phyloP scores from a whole-genome alignment of 179 eudicot genomes.

The Spinacia oleracea region DNA sequence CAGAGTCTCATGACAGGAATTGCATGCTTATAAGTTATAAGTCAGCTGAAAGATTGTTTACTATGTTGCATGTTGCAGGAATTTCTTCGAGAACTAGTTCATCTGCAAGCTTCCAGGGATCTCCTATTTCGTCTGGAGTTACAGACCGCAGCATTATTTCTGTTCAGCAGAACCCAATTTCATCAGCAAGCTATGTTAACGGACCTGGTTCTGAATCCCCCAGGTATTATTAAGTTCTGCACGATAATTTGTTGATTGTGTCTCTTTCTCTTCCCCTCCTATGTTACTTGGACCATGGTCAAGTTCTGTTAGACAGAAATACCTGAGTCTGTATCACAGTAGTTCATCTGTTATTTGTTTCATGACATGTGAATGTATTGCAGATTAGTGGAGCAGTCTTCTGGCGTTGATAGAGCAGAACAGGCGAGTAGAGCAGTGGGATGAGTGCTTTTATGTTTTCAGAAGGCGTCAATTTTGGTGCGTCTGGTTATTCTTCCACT shows the following conservation, averaged over 20 bases:
- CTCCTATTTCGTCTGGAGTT: constrained; percentile 50
- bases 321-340: background rate
- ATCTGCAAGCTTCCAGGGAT: constrained; percentile 35
- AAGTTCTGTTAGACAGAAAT: background rate
- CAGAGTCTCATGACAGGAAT: background rate
- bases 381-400: constrained; percentile 26
- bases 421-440: constrained; percentile 26
- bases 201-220: constrained; percentile 23
- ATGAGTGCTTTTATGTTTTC: constrained; percentile 16
- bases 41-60: background rate
- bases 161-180: constrained; percentile 36
- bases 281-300: background rate
- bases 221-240: constrained; percentile 27
- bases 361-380: background rate
- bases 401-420: constrained; percentile 22
- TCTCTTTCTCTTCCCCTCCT: background rate
- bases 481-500: constrained; percentile 14
- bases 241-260: background rate
- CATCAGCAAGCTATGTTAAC: constrained; percentile 31
- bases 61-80: constrained; percentile 44
- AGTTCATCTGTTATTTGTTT: background rate
- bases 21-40: background rate
- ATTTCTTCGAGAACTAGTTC: constrained; percentile 43
- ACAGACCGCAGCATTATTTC: constrained; percentile 40
- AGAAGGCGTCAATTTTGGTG: constrained; percentile 7